phyloP scores from a whole-genome alignment of 257 asterid species.

The Jaltomata sinuosa region DNA sequence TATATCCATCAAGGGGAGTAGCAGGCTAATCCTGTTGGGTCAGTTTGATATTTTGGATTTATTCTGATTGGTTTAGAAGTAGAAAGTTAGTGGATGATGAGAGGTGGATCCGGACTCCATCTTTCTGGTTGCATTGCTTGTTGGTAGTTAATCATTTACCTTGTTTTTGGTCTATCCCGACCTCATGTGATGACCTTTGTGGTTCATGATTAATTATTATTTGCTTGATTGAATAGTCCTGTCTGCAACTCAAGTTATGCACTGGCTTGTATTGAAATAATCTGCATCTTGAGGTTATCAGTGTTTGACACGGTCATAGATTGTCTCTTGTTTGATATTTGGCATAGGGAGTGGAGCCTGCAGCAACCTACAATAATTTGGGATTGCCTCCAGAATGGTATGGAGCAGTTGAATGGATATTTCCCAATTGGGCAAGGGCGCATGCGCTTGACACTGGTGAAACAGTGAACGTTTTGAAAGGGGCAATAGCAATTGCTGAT shows the following conservation, averaged over 20 bases:
- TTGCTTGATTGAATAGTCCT: background rate
- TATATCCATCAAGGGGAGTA: background rate
- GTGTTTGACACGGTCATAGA: background rate
- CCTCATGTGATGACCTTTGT: background rate
- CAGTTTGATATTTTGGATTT: background rate
- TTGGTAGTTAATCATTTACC: background rate
- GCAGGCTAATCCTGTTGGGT: background rate
- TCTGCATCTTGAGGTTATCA: background rate
- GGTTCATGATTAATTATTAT: background rate
- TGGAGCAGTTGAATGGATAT: conserved; percentile 90
- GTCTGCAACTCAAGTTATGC: background rate
- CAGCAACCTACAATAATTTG: conserved; percentile 50
- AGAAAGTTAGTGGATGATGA: background rate
- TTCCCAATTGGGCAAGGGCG: conserved; percentile 93
- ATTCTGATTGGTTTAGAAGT: background rate
- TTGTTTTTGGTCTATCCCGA: background rate
- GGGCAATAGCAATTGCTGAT: conserved; percentile 89
- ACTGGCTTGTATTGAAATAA: background rate
- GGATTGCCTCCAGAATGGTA: conserved; percentile 94
- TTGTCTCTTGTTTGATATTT: background rate
- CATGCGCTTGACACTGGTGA: conserved; percentile 99
- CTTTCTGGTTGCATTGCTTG: background rate
- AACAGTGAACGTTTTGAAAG: conserved; percentile 85
- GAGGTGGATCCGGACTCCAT: background rate
- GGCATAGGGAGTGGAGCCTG: conserved; percentile 92